Percentiles rank a stretch among this genome's conserved stretches.
phyloP scores from a whole-genome alignment of 169 alveolate genomes.

The Condylostoma magnum region DNA sequence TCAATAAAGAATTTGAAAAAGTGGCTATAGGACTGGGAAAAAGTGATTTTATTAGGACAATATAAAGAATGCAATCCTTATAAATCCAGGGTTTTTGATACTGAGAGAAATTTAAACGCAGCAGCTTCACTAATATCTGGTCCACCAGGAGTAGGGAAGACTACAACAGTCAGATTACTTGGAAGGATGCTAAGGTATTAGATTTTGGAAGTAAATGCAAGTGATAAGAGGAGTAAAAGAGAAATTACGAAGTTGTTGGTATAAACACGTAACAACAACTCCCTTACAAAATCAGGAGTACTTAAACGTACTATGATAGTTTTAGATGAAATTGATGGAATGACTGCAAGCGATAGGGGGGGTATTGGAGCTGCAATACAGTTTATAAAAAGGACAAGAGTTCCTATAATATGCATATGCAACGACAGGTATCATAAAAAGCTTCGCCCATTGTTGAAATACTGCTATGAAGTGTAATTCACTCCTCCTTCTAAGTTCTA shows the following conservation, averaged over 20 bases:
- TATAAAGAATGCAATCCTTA: constrained; percentile 54
- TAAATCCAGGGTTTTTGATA: constrained; percentile 44
- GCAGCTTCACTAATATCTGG: constrained; percentile 95
- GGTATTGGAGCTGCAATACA: constrained; percentile 94
- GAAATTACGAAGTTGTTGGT: constrained; percentile 55
- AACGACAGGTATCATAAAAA: constrained; percentile 91
- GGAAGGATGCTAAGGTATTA: constrained; percentile 88
- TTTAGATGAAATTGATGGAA: constrained; percentile 99
- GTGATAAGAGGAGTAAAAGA: constrained; percentile 94
- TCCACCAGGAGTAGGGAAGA: constrained; percentile 99
- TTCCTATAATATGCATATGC: constrained; percentile 97
- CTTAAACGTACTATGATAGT: constrained; percentile 55
- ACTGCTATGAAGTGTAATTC: constrained; percentile 94
- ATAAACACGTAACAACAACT: background rate
- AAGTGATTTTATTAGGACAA: constrained; percentile 83
- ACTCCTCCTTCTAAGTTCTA: constrained; percentile 81
- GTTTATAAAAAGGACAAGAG: constrained; percentile 90
- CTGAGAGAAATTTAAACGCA: constrained; percentile 80
- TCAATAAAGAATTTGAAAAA: constrained; percentile 79
- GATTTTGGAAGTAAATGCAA: constrained; percentile 95
- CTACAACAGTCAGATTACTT: constrained; percentile 93
- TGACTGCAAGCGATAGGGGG: constrained; percentile 97
- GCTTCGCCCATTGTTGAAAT: constrained; percentile 84
- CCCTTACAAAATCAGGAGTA: background rate
- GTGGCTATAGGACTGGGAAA: constrained; percentile 95